Conservation (phyloP, 345 rosid genomes). For the Hypericum androsaemum region DNA sequence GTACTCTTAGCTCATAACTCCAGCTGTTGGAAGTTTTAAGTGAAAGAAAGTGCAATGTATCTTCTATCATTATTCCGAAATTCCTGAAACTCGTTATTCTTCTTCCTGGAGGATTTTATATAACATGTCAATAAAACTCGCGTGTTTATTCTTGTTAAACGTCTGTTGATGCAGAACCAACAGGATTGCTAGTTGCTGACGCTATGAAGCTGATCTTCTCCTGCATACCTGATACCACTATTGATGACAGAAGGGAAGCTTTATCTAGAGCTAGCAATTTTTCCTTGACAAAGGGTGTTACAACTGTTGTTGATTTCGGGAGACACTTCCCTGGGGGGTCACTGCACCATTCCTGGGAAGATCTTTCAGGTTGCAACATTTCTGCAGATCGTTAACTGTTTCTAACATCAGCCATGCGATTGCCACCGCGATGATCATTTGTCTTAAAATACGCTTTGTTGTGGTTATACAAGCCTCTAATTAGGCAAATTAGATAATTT, state of each 20-base stretch:
- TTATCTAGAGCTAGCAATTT: slow-evolving; percentile 60
- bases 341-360: slow-evolving; percentile 63
- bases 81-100: no score
- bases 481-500: no score
- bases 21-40: no score
- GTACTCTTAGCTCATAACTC: no score
- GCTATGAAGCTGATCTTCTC: slow-evolving; percentile 62
- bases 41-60: no score
- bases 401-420: no score
- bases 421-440: no score
- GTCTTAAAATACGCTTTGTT: no score
- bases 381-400: slow-evolving; percentile 20
- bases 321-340: slow-evolving; percentile 71
- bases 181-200: slow-evolving; percentile 76
- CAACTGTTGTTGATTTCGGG: slow-evolving; percentile 78
- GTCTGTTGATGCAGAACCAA: slow-evolving; percentile 45
- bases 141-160: not conserved
- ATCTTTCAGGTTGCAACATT: slow-evolving; percentile 58
- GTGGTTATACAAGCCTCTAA: no score
- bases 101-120: not conserved
- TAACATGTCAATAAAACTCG: not conserved
- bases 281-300: slow-evolving; percentile 76
- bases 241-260: slow-evolving; percentile 75
- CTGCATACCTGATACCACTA: slow-evolving; percentile 52
- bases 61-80: no score